A percentile compares a stretch with the other conserved stretches of the same genome.
Evolutionary conservation across 176 grass and related monocot species (phyloP).

Genomic region (Calamus simplicifolius): DNA sequence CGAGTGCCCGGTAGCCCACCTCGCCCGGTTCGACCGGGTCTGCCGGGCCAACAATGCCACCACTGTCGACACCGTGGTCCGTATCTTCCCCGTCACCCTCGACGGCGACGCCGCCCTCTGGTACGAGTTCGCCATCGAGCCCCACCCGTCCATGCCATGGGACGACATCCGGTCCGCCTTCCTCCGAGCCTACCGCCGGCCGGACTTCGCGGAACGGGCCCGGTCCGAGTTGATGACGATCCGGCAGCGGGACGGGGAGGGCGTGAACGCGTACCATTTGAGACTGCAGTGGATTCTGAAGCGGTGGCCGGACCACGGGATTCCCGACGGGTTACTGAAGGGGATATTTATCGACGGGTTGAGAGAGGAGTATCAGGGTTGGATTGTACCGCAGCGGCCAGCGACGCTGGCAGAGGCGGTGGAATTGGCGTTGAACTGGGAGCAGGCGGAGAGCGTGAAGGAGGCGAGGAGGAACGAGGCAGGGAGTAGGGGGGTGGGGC

Average conservation of each 20-base stretch:
- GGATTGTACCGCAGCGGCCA: constrained; percentile 34
- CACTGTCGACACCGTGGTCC: constrained; percentile 19
- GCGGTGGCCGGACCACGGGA: constrained; percentile 24
- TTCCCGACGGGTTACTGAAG: constrained; percentile 26
- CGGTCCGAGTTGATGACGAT: constrained; percentile 35
- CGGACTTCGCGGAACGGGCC: constrained; percentile 33
- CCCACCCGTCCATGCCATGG: constrained; percentile 23
- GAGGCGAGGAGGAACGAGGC: constrained; percentile 27
- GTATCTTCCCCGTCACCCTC: constrained; percentile 54
- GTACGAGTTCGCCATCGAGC: constrained; percentile 22
- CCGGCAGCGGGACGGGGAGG: constrained; percentile 27
- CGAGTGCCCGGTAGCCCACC: constrained; percentile 48
- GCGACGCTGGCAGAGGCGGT: constrained; percentile 31
- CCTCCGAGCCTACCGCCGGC: constrained; percentile 40
- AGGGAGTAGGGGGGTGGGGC: not conserved
- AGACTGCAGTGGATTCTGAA: constrained; percentile 40
- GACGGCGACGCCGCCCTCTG: constrained; percentile 55
- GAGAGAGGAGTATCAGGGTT: constrained; percentile 35
- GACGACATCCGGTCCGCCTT: constrained; percentile 35
- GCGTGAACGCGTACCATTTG: constrained; percentile 47
- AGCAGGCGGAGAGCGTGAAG: constrained; percentile 33
- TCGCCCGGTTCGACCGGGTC: constrained; percentile 46
- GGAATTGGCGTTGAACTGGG: constrained; percentile 43
- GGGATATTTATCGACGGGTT: constrained; percentile 47
- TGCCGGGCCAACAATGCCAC: constrained; percentile 36